Conservation (phyloP, 192 early-diverging fungal genomes). For the Entophlyctis helioformis region DNA sequence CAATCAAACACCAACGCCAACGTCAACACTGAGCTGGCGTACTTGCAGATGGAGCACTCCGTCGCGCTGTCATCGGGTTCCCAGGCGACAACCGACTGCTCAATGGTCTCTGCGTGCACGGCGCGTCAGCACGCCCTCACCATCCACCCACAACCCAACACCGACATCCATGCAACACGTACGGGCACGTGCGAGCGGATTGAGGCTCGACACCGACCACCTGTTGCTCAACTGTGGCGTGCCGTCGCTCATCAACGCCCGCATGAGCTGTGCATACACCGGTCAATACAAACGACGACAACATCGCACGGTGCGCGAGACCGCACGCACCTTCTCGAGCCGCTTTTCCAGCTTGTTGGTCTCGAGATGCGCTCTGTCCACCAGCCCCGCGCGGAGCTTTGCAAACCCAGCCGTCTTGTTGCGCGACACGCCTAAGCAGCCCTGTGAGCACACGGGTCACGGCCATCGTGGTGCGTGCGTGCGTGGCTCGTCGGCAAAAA, state of each 20-base stretch:
- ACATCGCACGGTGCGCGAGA: too few species aligned
- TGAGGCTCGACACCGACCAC: not conserved
- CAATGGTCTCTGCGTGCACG: constrained; percentile 8
- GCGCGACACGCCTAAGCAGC: constrained; percentile 25
- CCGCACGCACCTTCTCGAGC: constrained; percentile 33
- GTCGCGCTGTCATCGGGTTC: constrained; percentile 25
- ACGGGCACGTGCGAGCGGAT: not conserved
- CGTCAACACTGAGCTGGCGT: not conserved
- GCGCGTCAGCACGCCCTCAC: not conserved
- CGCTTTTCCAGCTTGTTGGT: constrained; percentile 39
- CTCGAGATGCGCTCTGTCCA: constrained; percentile 24
- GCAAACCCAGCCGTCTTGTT: constrained; percentile 23
- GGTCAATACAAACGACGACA: not conserved
- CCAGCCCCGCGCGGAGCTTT: constrained; percentile 13
- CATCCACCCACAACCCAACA: not conserved
- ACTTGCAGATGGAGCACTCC: constrained; percentile 30
- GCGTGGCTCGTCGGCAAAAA: not conserved
- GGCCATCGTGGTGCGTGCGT: not conserved
- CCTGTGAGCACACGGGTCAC: constrained; percentile 1
- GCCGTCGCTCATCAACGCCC: not conserved
- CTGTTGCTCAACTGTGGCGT: not conserved
- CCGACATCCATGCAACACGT: not conserved
- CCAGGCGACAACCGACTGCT: constrained; percentile 35
- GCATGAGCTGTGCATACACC: not conserved
- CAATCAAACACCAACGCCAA: not conserved